These are phyloP conservation scores for Delonix regia DNA, from an alignment of 306 rosid species.

Conservation along the genomic window DNA sequence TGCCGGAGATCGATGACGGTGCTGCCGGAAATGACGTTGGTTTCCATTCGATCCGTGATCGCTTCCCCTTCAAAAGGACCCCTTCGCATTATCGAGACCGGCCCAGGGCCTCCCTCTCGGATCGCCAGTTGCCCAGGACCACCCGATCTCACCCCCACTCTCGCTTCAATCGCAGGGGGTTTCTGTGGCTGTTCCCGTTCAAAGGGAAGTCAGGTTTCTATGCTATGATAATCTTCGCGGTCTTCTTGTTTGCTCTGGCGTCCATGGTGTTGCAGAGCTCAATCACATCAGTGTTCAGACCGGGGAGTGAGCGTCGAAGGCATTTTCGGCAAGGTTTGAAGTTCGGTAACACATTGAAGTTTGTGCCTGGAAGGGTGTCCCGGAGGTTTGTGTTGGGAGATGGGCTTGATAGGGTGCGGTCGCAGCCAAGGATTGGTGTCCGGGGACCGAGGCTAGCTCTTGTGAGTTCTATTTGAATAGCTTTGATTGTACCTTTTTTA, in stretches of 20 bases:
- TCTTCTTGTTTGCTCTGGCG: conserved; percentile 68
- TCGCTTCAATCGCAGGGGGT: conserved; percentile 80
- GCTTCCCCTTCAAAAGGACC: conserved; percentile 72
- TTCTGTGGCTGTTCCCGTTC: conserved; percentile 54
- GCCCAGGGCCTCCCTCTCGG: conserved; percentile 36
- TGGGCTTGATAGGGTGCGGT: conserved; percentile 72
- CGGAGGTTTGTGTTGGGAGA: conserved; percentile 51
- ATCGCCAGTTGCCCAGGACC: conserved; percentile 55
- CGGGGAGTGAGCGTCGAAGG: conserved; percentile 48
- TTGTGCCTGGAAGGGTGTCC: conserved; percentile 64
- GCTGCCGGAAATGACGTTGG: conserved; percentile 53
- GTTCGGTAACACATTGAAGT: conserved; percentile 77
- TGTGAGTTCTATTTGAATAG: conserved; percentile 59
- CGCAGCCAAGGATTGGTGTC: conserved; percentile 59
- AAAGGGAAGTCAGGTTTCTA: conserved; percentile 67
- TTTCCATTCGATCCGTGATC: conserved; percentile 72
- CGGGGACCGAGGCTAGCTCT: conserved; percentile 89
- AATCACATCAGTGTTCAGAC: conserved; percentile 65
- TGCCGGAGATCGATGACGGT: conserved; percentile 63
- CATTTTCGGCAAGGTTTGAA: conserved; percentile 45
- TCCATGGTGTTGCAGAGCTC: conserved; percentile 91
- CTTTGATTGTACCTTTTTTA: conserved; percentile 23
- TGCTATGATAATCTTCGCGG: conserved; percentile 54
- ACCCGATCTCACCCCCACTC: conserved; percentile 63
- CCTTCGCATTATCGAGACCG: conserved; percentile 50